Evolutionary conservation across 345 rosid genomes (phyloP).

Genomic region (Eucalyptus regnans): DNA sequence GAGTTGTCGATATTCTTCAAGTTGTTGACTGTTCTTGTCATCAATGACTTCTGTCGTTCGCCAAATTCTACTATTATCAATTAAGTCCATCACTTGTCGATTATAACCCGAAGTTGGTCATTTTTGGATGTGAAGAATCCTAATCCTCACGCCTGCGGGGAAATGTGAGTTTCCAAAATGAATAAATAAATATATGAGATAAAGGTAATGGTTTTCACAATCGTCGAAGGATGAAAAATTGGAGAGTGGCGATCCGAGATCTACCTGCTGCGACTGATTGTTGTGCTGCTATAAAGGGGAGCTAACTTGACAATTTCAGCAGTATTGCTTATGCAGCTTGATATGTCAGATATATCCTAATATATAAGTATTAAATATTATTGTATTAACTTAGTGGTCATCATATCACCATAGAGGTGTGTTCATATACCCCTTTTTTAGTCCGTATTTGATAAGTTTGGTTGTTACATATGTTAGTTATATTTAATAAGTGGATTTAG

Average conservation of each 20-base stretch:
- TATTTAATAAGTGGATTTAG: too few relatives aligned
- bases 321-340: not conserved
- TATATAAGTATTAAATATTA: not conserved
- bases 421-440: too few relatives aligned
- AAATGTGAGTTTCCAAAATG: not conserved
- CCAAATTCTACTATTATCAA: not conserved
- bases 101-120: not conserved
- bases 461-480: too few relatives aligned
- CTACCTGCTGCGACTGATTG: not conserved
- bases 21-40: too few relatives aligned
- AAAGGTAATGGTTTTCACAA: not conserved
- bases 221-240: not conserved
- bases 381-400: not conserved
- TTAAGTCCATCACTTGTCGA: not conserved
- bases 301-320: not conserved
- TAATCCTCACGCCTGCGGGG: not conserved
- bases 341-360: not conserved
- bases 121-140: not conserved
- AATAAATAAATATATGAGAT: too few relatives aligned
- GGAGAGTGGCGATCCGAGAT: not conserved
- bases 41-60: fast-evolving
- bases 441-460: too few relatives aligned
- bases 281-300: not conserved
- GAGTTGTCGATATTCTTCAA: too few relatives aligned
- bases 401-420: too few relatives aligned